Evolutionary conservation across 306 rosid genomes (phyloP).

Genomic region (Lithocarpus polystachyus): DNA sequence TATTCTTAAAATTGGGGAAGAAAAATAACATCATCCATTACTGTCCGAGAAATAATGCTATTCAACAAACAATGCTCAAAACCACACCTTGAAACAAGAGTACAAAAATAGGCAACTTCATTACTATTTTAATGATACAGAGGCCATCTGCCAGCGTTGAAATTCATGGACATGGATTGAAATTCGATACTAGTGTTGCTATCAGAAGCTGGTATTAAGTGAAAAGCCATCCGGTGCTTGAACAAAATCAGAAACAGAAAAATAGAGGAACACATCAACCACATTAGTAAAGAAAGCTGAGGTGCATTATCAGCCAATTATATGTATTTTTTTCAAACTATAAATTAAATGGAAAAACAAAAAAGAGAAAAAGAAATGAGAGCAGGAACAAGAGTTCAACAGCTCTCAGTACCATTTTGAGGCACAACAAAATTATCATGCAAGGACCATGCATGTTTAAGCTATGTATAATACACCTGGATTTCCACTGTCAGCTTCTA

Average conservation of each 20-base stretch:
- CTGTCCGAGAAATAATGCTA: background rate
- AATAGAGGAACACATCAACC: slow-evolving; percentile 11
- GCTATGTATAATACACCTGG: slow-evolving; percentile 43
- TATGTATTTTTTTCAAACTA: slow-evolving; percentile 27
- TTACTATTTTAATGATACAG: slow-evolving; percentile 6
- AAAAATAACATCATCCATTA: background rate
- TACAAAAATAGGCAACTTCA: background rate
- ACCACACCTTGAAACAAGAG: background rate
- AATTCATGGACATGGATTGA: slow-evolving; percentile 4
- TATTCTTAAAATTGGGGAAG: background rate
- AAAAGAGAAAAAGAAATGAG: background rate
- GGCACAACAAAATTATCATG: slow-evolving; percentile 36
- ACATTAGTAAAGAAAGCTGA: slow-evolving; percentile 15
- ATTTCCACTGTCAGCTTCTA: slow-evolving; percentile 32
- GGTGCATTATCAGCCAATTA: slow-evolving; percentile 24
- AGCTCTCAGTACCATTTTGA: slow-evolving; percentile 43
- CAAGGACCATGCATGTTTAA: slow-evolving; percentile 33
- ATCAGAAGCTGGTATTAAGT: slow-evolving; percentile 21
- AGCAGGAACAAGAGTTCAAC: slow-evolving; percentile 17
- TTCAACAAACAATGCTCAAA: background rate
- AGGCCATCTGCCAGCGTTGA: slow-evolving; percentile 6
- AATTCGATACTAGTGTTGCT: slow-evolving; percentile 15
- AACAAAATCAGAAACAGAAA: slow-evolving; percentile 1
- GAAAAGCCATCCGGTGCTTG: slow-evolving; percentile 8
- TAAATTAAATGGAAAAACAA: slow-evolving; percentile 5